Evolutionary conservation across 768 basidiomycete species (phyloP), one percentile per base, ranked within the genome.

Genomic region (Leccinum aurantiacum): DNA sequence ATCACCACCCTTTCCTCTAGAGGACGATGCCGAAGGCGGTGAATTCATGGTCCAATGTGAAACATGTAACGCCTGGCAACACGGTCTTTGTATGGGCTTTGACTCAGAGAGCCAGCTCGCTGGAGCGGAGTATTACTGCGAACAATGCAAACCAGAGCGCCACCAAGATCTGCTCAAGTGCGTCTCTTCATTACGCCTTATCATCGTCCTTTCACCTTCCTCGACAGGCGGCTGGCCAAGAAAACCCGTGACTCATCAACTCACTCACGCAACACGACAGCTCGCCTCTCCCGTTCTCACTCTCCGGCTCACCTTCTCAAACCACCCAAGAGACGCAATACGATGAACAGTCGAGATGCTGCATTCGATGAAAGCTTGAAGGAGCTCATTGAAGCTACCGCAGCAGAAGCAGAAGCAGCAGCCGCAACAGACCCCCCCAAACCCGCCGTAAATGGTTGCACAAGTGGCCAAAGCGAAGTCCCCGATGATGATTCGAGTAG

Each of bases 1-100:
- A 77, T 68, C 62, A 60, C 59, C 63, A 50, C 60, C 60, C 57
- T 60, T 56, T 62, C 70, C 76, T 76, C 75, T 19, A 80, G 89
- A 90, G 73, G 87, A 88, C 67, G 88, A 89, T 69, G 84, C 85
- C 55, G 87, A 89, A 71, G 92, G 91, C 54, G 92, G 93, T 52
- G 95, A 93, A 73, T 92, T 96, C 78, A 97, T 98, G 93, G 93
- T 98, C 54, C 91, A 94, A 74, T 99, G 96, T 77, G 96, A 98
- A 77, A 88, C 81, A 48, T 99, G 96, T 79, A 91, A 95, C 69
- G 93, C 92, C 57, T 99, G 96, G 96, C 96, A 99, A 76, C 96
- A 99, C 72, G 95, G 95, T 3, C 81, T 88, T 10, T 99, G 97
- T 77, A 93, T 99, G 86, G 96, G 95, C 46, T 91, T 91, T 73